These are phyloP conservation scores for Lachnellula arida DNA, from an alignment of 2,329 filamentous ascomycete genomes.

Conservation along the genomic window DNA sequence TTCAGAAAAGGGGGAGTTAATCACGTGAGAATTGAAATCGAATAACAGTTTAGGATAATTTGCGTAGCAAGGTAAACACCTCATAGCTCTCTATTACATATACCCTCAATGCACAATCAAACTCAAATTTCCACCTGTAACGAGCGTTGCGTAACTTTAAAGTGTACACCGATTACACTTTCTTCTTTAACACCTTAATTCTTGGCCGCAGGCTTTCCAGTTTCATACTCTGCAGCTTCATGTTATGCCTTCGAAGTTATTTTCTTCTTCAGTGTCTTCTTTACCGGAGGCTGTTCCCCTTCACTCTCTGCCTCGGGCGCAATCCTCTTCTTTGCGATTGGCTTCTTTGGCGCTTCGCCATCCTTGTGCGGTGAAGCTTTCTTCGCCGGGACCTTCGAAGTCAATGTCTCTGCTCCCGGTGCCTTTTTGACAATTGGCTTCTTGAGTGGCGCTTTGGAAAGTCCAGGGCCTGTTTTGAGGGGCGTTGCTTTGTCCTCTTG, in stretches of 20 bases:
- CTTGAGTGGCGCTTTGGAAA: too few relatives aligned
- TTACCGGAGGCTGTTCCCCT: neutral
- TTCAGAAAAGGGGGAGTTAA: too few relatives aligned
- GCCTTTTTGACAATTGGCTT: too few relatives aligned
- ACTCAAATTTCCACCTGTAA: neutral
- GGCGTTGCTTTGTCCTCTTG: too few relatives aligned
- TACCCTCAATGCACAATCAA: too few relatives aligned
- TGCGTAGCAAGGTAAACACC: neutral
- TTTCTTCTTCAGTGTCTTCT: neutral
- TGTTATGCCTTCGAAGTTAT: neutral
- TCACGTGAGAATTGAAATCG: too few relatives aligned
- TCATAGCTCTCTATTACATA: too few relatives aligned
- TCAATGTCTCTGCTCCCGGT: too few relatives aligned
- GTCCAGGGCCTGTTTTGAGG: too few relatives aligned
- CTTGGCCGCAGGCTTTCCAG: neutral
- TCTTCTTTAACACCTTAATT: neutral
- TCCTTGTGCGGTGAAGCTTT: neutral
- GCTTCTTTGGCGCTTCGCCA: neutral
- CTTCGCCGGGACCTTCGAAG: too few relatives aligned
- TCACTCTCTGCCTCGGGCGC: neutral
- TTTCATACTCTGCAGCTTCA: neutral
- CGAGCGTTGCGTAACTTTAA: neutral
- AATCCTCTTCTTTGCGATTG: neutral
- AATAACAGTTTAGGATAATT: too few relatives aligned
- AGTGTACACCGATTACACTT: neutral